Evolutionary conservation across 768 basidiomycete genomes (phyloP).

Genomic region (Leccinum fibrillosum): DNA sequence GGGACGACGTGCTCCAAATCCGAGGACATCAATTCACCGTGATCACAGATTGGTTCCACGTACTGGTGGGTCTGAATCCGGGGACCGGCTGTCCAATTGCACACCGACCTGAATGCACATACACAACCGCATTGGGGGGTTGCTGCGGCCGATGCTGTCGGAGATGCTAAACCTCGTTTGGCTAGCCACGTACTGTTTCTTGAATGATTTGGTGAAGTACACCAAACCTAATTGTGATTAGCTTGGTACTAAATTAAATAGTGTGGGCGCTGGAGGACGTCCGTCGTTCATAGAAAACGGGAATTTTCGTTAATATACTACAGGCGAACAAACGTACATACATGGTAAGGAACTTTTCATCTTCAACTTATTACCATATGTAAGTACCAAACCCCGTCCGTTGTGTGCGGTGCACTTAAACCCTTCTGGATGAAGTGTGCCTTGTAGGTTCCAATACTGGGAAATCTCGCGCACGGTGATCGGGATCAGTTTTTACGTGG

Average conservation of each 20-base stretch:
- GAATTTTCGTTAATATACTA: background rate
- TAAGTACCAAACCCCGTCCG: conserved; percentile 10
- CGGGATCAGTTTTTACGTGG: conserved; percentile 23
- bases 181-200: background rate
- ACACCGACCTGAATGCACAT: background rate
- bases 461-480: conserved; percentile 9
- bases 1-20: background rate
- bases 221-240: background rate
- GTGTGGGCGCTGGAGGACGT: background rate
- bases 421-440: conserved; percentile 14
- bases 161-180: conserved; percentile 6
- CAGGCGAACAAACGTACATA: conserved; percentile 6
- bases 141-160: conserved; percentile 19
- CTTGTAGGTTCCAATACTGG: conserved; percentile 12
- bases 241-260: background rate
- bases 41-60: too few species aligned
- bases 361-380: conserved; percentile 1
- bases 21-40: background rate
- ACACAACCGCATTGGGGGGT: conserved; percentile 10
- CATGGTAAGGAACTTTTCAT: conserved; percentile 7
- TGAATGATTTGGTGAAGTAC: background rate
- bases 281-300: background rate
- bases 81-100: conserved; percentile 3
- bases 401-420: conserved; percentile 9
- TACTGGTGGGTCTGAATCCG: background rate